Conservation (phyloP, 2,329 filamentous ascomycete genomes). For the Cercospora sp. region DNA sequence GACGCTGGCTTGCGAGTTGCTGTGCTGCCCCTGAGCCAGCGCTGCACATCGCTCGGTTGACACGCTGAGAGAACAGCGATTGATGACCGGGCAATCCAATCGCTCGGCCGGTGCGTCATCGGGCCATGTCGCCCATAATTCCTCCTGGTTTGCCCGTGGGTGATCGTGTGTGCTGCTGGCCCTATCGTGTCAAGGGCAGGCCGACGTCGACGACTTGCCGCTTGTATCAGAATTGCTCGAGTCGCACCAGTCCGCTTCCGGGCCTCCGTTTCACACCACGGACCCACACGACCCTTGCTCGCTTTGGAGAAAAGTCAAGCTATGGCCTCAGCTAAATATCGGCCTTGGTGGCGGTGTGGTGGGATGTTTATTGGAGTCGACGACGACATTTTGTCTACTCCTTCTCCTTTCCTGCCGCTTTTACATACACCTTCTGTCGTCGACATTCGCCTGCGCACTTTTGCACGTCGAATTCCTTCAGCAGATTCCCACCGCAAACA, state of each 20-base stretch:
- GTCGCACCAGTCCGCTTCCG: slow-evolving; percentile 7
- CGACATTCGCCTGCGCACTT: not conserved
- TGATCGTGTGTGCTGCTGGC: not conserved
- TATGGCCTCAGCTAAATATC: slow-evolving; percentile 13
- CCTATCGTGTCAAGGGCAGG: not conserved
- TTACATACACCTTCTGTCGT: not conserved
- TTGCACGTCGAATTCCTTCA: not conserved
- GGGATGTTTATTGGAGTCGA: slow-evolving; percentile 7
- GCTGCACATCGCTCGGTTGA: not conserved
- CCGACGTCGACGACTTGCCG: not conserved
- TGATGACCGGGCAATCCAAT: not conserved
- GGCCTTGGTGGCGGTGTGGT: slow-evolving; percentile 17
- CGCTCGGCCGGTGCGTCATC: not conserved
- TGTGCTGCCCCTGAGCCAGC: not conserved
- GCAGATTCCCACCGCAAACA: slow-evolving; percentile 6
- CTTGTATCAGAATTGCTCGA: slow-evolving; percentile 4
- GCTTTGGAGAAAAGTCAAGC: slow-evolving; percentile 12
- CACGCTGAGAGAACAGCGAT: not conserved
- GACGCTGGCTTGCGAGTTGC: not conserved
- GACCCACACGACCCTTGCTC: not conserved
- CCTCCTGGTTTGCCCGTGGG: not conserved
- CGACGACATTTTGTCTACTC: not conserved
- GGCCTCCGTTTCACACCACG: not conserved
- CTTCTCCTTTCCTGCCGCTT: slow-evolving; percentile 5
- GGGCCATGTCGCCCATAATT: not conserved